These are phyloP conservation scores for Wallacemonas rigidus DNA, from an alignment of 208 protist genomes.

Conservation along the genomic window DNA sequence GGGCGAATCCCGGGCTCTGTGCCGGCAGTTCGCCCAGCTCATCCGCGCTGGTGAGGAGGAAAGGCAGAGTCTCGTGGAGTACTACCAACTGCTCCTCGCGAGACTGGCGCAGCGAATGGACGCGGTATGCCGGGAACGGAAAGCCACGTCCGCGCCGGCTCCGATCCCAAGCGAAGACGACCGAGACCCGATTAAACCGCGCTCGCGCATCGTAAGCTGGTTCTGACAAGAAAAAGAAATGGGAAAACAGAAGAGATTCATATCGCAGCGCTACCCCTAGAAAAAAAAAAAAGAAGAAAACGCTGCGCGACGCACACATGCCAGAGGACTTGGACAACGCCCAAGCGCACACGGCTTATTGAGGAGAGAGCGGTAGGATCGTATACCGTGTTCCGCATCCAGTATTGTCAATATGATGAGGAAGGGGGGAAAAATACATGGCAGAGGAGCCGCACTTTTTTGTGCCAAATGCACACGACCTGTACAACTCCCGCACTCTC, in stretches of 20 bases:
- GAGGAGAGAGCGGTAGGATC: too few species aligned
- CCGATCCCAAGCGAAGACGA: background rate
- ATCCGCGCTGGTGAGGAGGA: conserved; percentile 38
- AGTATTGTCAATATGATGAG: too few species aligned
- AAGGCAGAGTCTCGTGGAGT: conserved; percentile 32
- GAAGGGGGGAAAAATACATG: too few species aligned
- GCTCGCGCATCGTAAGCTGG: conserved; percentile 9
- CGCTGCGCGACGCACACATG: too few species aligned
- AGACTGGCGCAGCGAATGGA: conserved; percentile 14
- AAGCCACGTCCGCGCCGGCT: background rate
- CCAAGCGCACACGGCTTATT: too few species aligned
- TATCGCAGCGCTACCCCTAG: background rate
- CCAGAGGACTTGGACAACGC: too few species aligned
- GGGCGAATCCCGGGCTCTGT: conserved; percentile 22
- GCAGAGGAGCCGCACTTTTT: too few species aligned
- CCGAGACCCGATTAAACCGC: background rate
- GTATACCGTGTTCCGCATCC: too few species aligned
- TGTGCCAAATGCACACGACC: too few species aligned
- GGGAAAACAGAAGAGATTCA: background rate
- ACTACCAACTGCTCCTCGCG: conserved; percentile 33
- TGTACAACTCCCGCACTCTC: too few species aligned
- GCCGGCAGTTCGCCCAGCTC: conserved; percentile 20
- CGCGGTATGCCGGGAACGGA: conserved; percentile 7
- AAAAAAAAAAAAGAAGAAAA: conserved; percentile 11
- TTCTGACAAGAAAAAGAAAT: conserved; percentile 1